Conservation (phyloP, 1,139 yeast species). For the Pichia sp. region DNA sequence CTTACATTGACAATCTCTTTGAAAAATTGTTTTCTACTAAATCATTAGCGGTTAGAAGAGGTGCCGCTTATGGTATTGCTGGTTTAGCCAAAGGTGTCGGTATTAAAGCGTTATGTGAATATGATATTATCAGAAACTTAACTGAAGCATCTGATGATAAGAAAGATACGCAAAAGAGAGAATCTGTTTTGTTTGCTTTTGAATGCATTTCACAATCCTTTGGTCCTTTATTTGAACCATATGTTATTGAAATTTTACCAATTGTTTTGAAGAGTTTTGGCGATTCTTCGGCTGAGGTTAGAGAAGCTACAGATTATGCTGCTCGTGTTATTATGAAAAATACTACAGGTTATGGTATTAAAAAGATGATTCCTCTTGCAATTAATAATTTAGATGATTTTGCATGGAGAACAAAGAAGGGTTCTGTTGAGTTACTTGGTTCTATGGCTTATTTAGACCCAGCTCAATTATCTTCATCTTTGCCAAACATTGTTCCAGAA, state of each 20-base stretch:
- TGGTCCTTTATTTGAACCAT: constrained; percentile 83
- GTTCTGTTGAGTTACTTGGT: constrained; percentile 92
- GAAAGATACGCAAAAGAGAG: constrained; percentile 66
- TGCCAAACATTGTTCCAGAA: constrained; percentile 88
- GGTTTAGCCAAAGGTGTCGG: constrained; percentile 92
- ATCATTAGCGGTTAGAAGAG: constrained; percentile 59
- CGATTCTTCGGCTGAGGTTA: constrained; percentile 76
- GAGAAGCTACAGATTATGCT: constrained; percentile 83
- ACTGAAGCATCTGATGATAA: constrained; percentile 88
- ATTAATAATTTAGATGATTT: constrained; percentile 79
- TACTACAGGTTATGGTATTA: constrained; percentile 89
- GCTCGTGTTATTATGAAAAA: constrained; percentile 84
- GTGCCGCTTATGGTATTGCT: constrained; percentile 94
- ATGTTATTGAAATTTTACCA: constrained; percentile 83
- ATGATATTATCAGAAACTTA: constrained; percentile 67
- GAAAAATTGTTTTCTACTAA: constrained; percentile 50
- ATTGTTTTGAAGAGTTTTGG: constrained; percentile 75
- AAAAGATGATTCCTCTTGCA: constrained; percentile 85
- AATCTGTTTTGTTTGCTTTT: constrained; percentile 82
- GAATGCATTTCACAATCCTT: constrained; percentile 75
- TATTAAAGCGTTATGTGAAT: constrained; percentile 64
- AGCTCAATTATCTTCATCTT: constrained; percentile 80
- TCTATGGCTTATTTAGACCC: constrained; percentile 98
- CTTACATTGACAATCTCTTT: constrained; percentile 53
- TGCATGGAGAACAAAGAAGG: constrained; percentile 95